phyloP scores from a whole-genome alignment of 345 rosid species.

The Geranium rotundifolium region DNA sequence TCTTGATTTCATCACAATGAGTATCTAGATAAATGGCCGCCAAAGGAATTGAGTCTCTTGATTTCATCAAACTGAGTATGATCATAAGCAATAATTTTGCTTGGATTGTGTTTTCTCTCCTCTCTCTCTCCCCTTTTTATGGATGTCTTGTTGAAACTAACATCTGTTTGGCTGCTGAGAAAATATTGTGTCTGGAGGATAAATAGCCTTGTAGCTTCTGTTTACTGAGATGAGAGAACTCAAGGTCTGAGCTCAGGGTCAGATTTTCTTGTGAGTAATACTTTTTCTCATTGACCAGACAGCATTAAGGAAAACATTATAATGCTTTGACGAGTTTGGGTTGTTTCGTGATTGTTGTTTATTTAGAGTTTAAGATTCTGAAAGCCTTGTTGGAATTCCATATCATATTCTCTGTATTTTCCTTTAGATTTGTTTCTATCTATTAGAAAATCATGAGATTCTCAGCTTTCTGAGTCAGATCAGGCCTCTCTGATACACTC shows the following conservation, averaged over 20 bases:
- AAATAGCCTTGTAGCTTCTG: not conserved
- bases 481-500: slow-evolving; percentile 15
- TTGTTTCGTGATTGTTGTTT: not conserved
- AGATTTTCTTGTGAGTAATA: not conserved
- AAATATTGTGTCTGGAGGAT: not conserved
- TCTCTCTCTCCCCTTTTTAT: not conserved
- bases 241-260: not conserved
- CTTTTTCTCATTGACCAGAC: not conserved
- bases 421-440: slow-evolving; percentile 21
- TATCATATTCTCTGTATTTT: slow-evolving; percentile 23
- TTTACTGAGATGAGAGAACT: not conserved
- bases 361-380: not conserved
- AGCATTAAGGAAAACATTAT: not conserved
- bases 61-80: not conserved
- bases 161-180: slow-evolving; percentile 6
- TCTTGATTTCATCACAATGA: too few relatives aligned
- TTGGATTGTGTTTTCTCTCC: not conserved
- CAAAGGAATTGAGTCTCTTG: not conserved
- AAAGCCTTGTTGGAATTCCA: slow-evolving; percentile 36
- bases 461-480: slow-evolving; percentile 36
- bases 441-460: slow-evolving; percentile 25
- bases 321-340: not conserved
- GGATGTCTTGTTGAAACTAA: too few relatives aligned
- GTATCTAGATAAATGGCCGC: not conserved
- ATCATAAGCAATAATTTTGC: not conserved